Conservation (phyloP, 768 basidiomycete species). For the Lentinula raphanica region DNA sequence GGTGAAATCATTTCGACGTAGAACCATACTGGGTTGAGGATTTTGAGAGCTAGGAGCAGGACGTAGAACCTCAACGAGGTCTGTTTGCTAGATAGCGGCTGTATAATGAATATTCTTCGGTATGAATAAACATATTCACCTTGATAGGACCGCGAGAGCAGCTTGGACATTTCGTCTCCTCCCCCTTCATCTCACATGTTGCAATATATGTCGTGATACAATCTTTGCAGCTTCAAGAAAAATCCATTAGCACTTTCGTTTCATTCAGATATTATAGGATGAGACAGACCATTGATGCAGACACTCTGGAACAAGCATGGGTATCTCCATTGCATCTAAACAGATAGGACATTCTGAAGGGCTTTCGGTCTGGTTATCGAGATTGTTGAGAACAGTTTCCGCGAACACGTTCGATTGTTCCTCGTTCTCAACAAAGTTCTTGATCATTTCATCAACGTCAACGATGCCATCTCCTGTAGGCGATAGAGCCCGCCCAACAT, state of each 20-base stretch:
- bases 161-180: conserved; percentile 73
- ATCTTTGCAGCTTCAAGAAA: conserved; percentile 69
- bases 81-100: conserved; percentile 37
- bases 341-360: conserved; percentile 71
- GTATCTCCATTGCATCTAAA: conserved; percentile 68
- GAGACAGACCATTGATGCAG: conserved; percentile 66
- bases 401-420: conserved; percentile 43
- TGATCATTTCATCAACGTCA: conserved; percentile 56
- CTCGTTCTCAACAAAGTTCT: conserved; percentile 39
- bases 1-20: conserved; percentile 79
- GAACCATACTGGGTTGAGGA: conserved; percentile 40
- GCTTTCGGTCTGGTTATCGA: conserved; percentile 43
- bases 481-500: conserved; percentile 34
- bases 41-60: conserved; percentile 28
- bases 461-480: conserved; percentile 38
- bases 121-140: conserved; percentile 24
- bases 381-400: conserved; percentile 58
- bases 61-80: conserved; percentile 60
- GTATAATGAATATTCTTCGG: neutral
- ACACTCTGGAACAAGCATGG: conserved; percentile 68
- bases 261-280: neutral
- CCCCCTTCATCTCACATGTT: conserved; percentile 61
- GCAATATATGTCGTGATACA: conserved; percentile 77
- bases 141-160: conserved; percentile 69
- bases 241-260: neutral